Base-by-base conservation (phyloP, 352 stramenopile genomes). In the Phytophthora chlamydospora region DNA sequence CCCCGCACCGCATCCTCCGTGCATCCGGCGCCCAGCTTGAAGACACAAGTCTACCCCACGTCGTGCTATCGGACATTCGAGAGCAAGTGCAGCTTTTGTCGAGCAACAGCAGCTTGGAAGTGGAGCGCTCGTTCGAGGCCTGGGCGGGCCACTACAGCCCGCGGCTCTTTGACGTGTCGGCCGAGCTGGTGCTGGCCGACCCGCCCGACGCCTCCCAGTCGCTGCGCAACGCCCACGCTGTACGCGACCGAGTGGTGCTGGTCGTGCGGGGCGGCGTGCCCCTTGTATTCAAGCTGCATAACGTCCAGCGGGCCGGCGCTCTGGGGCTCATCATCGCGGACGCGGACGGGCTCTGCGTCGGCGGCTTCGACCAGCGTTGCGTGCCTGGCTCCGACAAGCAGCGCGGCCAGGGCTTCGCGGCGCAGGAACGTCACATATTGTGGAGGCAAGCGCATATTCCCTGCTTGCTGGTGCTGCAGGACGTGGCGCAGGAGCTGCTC, bases 91-190 rank as follows among this genome's bases (percentile, higher is more conserved):
- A 77, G 7, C 19, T 78, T 38, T 4, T 68, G 27, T 31, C 46
- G 16, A 61, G 49, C 38, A 68, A 49, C 43, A 53, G 31, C 9
- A 68, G 47, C 6, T 14, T 21, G 14, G 13, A 24, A 13, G 50
- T 62, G 41, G 69, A 73, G 36, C 35, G 62, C 38, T 61, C 52
- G 17, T 76, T 88, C 21, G 78, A 85, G 12, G 76, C 85, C 11
- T 95, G 85, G 85, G 39, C 76, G 3, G 72, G 77, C 4, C 82
- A 95, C 62, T 81, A 76, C 60, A 95, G 85, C 53, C 78, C 83
- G 3, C 72, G 71, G 6, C 32, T 72, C 14, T 94, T 91, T 54
- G 66, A 87, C 46, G 79, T 94, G 32, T 88, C 81, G 19, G 71
- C 85, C 0, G 77, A 94, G 51, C 53, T 89, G 49, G 75, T 90